Percentiles rank a stretch among this genome's conserved stretches.
phyloP scores from a whole-genome alignment of 2,329 filamentous ascomycete species.

The Scedosporium dehoogii region DNA sequence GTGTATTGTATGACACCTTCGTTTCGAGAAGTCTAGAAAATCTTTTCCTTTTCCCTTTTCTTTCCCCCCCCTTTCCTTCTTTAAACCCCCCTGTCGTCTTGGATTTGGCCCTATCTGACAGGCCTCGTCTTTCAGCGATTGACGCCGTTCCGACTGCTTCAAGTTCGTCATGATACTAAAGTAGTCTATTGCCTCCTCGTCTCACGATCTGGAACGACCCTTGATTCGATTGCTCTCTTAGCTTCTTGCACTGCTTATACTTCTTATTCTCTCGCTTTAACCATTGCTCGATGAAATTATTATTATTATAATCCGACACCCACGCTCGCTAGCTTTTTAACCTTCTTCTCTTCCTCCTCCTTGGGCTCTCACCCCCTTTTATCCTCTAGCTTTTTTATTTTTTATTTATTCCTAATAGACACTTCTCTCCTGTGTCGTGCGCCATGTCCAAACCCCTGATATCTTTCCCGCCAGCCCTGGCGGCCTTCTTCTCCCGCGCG shows the following conservation, averaged over 20 bases:
- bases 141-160: neutral
- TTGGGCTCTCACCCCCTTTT: neutral
- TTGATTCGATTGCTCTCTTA: neutral
- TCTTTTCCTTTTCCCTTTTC: neutral
- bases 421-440: neutral
- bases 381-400: neutral
- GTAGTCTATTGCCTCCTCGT: neutral
- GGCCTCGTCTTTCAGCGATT: neutral
- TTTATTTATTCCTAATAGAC: neutral
- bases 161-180: neutral
- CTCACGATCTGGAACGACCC: neutral
- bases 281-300: neutral
- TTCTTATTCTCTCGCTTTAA: neutral
- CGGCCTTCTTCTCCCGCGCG: conserved; percentile 2
- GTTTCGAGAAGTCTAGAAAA: neutral
- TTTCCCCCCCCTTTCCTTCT: neutral
- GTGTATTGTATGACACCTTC: too few relatives aligned
- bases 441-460: neutral
- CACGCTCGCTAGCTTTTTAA: neutral
- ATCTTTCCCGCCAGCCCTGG: neutral
- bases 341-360: neutral
- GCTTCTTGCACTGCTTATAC: neutral
- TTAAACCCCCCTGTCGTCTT: neutral
- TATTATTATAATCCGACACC: neutral
- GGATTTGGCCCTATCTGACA: neutral